Percentiles rank a stretch among this genome's conserved stretches.
phyloP scores from a whole-genome alignment of 2,329 filamentous ascomycete genomes.

The Aspergillus caelatus region DNA sequence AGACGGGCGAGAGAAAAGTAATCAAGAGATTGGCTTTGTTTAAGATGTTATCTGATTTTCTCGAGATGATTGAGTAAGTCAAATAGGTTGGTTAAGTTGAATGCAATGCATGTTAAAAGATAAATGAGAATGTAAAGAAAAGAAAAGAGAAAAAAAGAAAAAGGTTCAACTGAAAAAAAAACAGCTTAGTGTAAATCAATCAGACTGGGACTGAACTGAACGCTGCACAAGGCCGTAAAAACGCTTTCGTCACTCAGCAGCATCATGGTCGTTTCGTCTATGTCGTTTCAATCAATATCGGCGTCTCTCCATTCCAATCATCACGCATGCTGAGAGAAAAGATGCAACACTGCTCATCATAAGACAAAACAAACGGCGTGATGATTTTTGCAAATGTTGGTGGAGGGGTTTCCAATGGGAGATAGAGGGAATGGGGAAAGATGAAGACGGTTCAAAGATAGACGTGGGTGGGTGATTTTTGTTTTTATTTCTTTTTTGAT shows the following conservation, averaged over 20 bases:
- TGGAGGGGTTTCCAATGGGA: constrained; percentile 5
- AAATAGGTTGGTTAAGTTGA: background rate
- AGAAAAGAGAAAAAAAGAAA: constrained; percentile 12
- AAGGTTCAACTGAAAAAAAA: constrained; percentile 12
- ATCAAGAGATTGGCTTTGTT: background rate
- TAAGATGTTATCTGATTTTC: background rate
- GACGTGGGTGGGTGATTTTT: background rate
- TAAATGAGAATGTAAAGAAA: background rate
- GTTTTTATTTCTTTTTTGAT: constrained; percentile 15
- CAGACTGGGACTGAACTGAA: constrained; percentile 15
- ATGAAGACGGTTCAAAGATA: constrained; percentile 2
- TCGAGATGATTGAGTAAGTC: background rate
- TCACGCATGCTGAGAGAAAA: constrained; percentile 19
- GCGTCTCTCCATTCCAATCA: constrained; percentile 28
- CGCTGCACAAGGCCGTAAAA: constrained; percentile 17
- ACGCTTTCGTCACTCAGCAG: constrained; percentile 18
- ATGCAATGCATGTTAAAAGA: background rate
- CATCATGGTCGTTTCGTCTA: constrained; percentile 25
- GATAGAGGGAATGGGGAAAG: constrained; percentile 8
- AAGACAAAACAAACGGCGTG: constrained; percentile 16
- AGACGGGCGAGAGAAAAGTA: background rate
- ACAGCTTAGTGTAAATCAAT: background rate
- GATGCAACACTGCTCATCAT: constrained; percentile 17
- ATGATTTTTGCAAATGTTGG: constrained; percentile 11
- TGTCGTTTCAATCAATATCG: constrained; percentile 27